Evolutionary conservation across 2,329 filamentous ascomycete species (phyloP).

Genomic region (Pseudogymnoascus sp.): DNA sequence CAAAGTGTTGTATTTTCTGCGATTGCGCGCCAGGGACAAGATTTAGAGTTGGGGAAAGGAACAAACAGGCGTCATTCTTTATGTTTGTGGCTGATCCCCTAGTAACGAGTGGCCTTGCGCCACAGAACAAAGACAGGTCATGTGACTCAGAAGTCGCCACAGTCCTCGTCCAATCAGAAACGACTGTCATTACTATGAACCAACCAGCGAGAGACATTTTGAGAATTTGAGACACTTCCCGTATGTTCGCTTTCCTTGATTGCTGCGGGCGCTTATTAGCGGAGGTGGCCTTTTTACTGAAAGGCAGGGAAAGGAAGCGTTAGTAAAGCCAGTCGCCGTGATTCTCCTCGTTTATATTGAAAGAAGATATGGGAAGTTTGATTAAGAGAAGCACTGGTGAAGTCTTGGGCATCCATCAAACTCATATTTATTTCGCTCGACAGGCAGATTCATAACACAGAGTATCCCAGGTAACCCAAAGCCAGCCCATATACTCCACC

Average conservation of each 20-base stretch:
- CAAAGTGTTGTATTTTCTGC: not conserved
- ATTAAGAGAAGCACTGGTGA: not conserved
- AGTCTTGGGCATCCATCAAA: not conserved
- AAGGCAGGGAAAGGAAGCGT: not conserved
- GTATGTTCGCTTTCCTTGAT: not conserved
- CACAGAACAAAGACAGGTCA: constrained; percentile 9
- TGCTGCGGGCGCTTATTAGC: not conserved
- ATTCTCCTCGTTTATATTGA: not conserved
- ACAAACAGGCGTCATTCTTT: constrained; percentile 10
- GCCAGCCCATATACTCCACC: constrained; percentile 1
- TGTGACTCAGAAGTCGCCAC: not conserved
- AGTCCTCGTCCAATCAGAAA: not conserved
- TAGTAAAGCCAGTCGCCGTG: not conserved
- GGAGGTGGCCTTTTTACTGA: not conserved
- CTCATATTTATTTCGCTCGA: not conserved
- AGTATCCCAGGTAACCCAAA: constrained; percentile 5
- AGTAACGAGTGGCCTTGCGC: constrained; percentile 1
- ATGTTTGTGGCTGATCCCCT: constrained; percentile 10
- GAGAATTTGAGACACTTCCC: not conserved
- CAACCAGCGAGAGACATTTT: not conserved
- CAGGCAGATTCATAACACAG: constrained; percentile 1
- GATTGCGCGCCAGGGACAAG: constrained; percentile 1
- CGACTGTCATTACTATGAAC: not conserved
- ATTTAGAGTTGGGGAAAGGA: constrained; percentile 2
- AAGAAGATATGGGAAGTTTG: not conserved